Base-by-base conservation (phyloP, 2,329 filamentous ascomycete species). In the Berkeleyomyces rouxiae region DNA sequence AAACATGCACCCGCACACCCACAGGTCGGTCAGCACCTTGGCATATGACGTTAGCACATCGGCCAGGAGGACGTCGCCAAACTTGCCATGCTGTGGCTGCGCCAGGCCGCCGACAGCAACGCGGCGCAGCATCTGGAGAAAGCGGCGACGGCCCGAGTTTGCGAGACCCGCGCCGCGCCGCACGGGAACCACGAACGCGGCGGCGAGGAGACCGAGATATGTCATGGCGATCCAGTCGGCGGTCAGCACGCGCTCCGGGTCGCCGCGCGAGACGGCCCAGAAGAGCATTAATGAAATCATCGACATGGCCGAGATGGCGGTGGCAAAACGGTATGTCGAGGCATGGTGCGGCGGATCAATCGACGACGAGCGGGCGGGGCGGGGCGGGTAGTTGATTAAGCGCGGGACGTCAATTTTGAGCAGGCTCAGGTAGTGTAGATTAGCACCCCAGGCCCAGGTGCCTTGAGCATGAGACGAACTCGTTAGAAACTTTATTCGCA, bases 1-100 rank as follows among this genome's bases (percentile, higher is more conserved):
- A 73, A 95, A 91, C 92, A 96, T 96, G 82, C 90, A 97, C 37
- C 90, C 74, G 58, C 85, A 85, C 62, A 97, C 87, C 71, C 90
- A 96, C 10, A 96, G 75, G 72, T 99, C 93, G 33, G 86, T 92
- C 37, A 95, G 78, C 39, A 96, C 87, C 73, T 95, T 96, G 66
- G 92, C 86, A 72, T 97, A 99, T 69, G 88, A 95, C 49, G 93
- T 99, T 68, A 97, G 75, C 62, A 90, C 92, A 79, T 99, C 93
- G 42, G 93, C 91, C 16, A 99, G 82, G 64, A 99, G 76, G 61
- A 97, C 87, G 71, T 99, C 93, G 63, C 90, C 92, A 69, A 97
- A 97, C 71, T 95, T 96, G 62, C 92, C 90, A 72, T 96, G 88
- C 68, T 88, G 82, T 0, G 88, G 78, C 73, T 92, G 86, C 11